These are phyloP conservation scores for Fusarium setosum DNA, from an alignment of 2,329 filamentous ascomycete genomes.

Conservation along the genomic window DNA sequence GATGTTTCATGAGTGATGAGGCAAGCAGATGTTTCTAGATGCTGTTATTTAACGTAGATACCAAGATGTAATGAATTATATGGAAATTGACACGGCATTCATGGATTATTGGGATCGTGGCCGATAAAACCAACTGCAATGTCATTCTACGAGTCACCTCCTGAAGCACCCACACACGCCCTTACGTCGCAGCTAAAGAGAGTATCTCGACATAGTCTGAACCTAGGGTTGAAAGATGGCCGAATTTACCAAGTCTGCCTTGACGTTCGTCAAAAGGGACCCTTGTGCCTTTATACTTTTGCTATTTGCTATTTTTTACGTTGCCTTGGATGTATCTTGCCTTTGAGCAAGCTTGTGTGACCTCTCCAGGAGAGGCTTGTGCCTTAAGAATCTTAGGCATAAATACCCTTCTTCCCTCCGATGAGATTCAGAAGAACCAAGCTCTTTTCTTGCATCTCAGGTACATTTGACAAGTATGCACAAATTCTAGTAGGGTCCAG, in stretches of 20 bases:
- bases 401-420: not conserved
- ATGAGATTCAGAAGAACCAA: not conserved
- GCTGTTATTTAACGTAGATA: conserved; percentile 1
- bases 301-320: not conserved
- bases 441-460: not conserved
- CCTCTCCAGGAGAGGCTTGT: not conserved
- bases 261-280: no score
- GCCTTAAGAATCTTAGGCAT: not conserved
- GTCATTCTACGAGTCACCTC: no score
- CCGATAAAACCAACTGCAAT: no score
- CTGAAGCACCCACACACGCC: no score
- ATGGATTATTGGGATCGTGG: no score
- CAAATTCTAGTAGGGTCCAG: no score
- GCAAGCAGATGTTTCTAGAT: not conserved
- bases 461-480: no score
- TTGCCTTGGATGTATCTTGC: not conserved
- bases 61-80: conserved; percentile 1
- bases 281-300: not conserved
- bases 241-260: no score
- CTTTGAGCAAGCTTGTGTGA: not conserved
- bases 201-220: no score
- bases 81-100: not conserved
- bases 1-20: conserved; percentile 3
- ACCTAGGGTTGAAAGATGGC: no score
- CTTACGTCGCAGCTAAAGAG: no score